phyloP scores from a whole-genome alignment of 2,329 filamentous ascomycete species.

The Sphaerulina vaccinii region DNA sequence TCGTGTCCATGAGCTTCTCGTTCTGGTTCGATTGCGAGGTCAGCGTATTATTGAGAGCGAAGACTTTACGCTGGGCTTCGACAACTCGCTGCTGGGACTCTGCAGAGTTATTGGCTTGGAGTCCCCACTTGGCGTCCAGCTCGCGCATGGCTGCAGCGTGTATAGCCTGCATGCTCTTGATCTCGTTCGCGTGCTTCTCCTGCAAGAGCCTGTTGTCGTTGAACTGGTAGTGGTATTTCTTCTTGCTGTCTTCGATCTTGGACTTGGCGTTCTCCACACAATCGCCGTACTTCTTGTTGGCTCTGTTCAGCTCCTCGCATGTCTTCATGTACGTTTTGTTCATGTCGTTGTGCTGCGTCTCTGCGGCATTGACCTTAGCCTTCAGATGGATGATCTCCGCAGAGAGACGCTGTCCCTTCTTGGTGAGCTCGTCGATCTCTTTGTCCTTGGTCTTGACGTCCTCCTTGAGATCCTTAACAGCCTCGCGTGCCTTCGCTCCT shows the following conservation, averaged over 20 bases:
- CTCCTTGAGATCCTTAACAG: constrained; percentile 9
- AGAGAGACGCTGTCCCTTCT: not conserved
- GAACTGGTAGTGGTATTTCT: not conserved
- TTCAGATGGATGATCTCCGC: not conserved
- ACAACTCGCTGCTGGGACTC: constrained; percentile 6
- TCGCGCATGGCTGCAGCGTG: not conserved
- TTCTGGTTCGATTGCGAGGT: not conserved
- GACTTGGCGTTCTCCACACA: no score
- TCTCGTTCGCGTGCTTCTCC: not conserved
- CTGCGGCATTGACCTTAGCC: not conserved
- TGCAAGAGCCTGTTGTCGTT: not conserved
- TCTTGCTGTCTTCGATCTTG: not conserved
- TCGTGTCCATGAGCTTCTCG: no score
- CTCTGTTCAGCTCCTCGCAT: not conserved
- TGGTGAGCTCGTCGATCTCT: not conserved
- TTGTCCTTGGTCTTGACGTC: constrained; percentile 16
- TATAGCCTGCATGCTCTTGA: constrained; percentile 6
- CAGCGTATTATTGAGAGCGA: not conserved
- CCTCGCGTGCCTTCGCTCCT: constrained; percentile 7
- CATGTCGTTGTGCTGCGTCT: not conserved
- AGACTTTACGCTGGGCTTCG: not conserved
- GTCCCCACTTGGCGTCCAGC: constrained; percentile 7
- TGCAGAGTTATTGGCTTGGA: constrained; percentile 2
- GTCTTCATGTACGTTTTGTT: not conserved
- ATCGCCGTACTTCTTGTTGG: no score